These are phyloP conservation scores for Parsonsia alboflavescens DNA, from an alignment of 257 asterid genomes.

Conservation along the genomic window DNA sequence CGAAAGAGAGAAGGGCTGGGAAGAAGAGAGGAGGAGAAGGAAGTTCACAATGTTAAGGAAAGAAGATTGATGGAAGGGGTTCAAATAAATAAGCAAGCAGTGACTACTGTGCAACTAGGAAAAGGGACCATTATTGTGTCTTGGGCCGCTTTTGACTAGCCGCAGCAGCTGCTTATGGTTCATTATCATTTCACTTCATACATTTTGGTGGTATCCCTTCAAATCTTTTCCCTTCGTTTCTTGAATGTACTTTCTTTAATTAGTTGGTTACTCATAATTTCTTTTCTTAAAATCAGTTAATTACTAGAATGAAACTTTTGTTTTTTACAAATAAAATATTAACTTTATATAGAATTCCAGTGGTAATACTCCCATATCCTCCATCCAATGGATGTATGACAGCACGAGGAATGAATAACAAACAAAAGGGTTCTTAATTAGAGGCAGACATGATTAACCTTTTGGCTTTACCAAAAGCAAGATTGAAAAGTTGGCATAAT, in stretches of 20 bases:
- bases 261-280: neutral
- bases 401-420: neutral
- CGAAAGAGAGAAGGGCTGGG: constrained; percentile 1
- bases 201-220: neutral
- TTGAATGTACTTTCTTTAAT: neutral
- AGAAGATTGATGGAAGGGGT: constrained; percentile 24
- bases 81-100: constrained; percentile 26
- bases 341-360: neutral
- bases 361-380: neutral
- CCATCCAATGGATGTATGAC: neutral
- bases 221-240: neutral
- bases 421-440: neutral
- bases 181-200: neutral
- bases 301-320: no score
- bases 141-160: constrained; percentile 34
- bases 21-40: neutral
- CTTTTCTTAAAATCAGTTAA: no score
- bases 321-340: no score
- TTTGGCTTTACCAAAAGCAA: constrained; percentile 12
- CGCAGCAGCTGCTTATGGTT: constrained; percentile 15
- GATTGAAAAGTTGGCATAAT: neutral
- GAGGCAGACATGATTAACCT: constrained; percentile 13
- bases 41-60: constrained; percentile 26
- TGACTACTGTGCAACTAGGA: neutral
- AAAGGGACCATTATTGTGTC: constrained; percentile 43